Evolutionary conservation across 805 yeast genomes (phyloP).

Genomic region (Candida pini): DNA sequence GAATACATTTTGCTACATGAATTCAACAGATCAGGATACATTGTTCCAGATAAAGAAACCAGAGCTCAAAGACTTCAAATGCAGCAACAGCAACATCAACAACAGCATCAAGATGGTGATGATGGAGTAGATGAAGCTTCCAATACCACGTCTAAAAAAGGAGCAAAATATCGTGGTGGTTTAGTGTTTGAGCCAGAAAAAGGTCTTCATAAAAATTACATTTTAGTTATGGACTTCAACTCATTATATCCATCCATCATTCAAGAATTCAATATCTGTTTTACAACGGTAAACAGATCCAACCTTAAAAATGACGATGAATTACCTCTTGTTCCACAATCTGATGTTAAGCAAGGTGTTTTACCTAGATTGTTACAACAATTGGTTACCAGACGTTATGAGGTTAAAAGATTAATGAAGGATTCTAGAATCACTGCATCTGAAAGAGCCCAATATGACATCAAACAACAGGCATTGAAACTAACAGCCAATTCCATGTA

Average conservation of each 20-base stretch:
- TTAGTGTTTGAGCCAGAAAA: slow-evolving; percentile 94
- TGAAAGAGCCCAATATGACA: slow-evolving; percentile 82
- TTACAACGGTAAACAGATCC: slow-evolving; percentile 83
- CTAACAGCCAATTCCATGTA: slow-evolving; percentile 99
- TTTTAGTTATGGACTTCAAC: slow-evolving; percentile 96
- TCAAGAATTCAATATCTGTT: slow-evolving; percentile 95
- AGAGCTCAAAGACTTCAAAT: slow-evolving; percentile 29
- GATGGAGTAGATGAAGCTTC: slow-evolving; percentile 38
- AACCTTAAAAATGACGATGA: slow-evolving; percentile 42
- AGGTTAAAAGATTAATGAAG: slow-evolving; percentile 81
- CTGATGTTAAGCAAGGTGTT: slow-evolving; percentile 64
- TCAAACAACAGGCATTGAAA: slow-evolving; percentile 92
- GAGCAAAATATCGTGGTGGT: slow-evolving; percentile 37
- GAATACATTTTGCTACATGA: slow-evolving; percentile 91
- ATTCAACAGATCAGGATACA: slow-evolving; percentile 69
- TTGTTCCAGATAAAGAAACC: slow-evolving; percentile 69
- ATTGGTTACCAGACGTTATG: slow-evolving; percentile 86
- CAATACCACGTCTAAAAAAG: slow-evolving; percentile 38
- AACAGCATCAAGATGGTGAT: slow-evolving; percentile 17
- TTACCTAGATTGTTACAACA: slow-evolving; percentile 79
- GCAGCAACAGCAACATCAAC: slow-evolving; percentile 13
- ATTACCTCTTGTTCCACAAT: slow-evolving; percentile 63
- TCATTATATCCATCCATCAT: slow-evolving; percentile 95
- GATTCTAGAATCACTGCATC: slow-evolving; percentile 57
- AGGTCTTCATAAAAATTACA: slow-evolving; percentile 84